Conservation (phyloP, 2,329 filamentous ascomycete genomes). For the Fusarium sp. region DNA sequence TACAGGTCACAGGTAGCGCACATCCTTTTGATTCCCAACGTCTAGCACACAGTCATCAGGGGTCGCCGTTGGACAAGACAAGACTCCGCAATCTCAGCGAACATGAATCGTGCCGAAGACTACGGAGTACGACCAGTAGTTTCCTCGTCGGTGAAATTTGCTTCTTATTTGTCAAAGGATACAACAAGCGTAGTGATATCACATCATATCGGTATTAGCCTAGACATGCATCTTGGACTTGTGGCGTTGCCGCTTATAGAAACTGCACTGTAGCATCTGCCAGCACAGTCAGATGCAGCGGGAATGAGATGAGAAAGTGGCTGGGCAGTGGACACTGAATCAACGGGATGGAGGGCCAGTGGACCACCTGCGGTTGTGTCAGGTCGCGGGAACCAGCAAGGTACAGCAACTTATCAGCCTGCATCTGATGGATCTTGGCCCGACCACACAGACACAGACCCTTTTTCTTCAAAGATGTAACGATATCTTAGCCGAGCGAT, state of each 20-base stretch:
- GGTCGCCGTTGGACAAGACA: conserved; percentile 28
- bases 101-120: conserved; percentile 5
- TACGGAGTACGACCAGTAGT: conserved; percentile 5
- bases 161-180: neutral
- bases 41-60: conserved; percentile 21
- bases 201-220: neutral
- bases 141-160: conserved; percentile 14
- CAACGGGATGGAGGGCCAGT: conserved; percentile 17
- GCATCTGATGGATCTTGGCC: conserved; percentile 8
- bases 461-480: conserved; percentile 26
- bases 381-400: conserved; percentile 26
- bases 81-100: neutral
- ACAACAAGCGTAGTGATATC: neutral
- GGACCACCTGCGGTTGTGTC: conserved; percentile 35
- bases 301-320: conserved; percentile 28
- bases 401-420: conserved; percentile 33
- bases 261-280: neutral
- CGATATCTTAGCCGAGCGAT: conserved; percentile 36
- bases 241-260: conserved; percentile 7
- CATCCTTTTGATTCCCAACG: conserved; percentile 18
- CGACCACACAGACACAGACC: conserved; percentile 8
- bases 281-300: conserved; percentile 26
- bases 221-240: neutral
- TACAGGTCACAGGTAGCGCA: conserved; percentile 42
- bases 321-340: conserved; percentile 20